Evolutionary conservation across 306 rosid species (phyloP).

Genomic region (Argentina anserina): DNA sequence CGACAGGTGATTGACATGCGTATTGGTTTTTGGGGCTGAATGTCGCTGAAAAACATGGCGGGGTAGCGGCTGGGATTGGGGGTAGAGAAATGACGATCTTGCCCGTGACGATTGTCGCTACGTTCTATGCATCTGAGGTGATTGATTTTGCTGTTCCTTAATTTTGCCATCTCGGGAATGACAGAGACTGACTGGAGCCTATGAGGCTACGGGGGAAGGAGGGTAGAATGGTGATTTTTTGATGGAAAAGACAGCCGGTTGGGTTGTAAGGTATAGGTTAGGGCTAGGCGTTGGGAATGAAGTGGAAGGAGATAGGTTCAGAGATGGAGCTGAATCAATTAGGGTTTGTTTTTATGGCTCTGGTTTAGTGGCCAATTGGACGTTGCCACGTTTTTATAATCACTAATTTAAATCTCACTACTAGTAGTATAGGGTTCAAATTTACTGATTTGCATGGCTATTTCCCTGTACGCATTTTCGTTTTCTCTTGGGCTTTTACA

Average conservation of each 20-base stretch:
- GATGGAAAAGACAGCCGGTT: conserved; percentile 48
- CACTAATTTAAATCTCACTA: not conserved
- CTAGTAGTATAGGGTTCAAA: not conserved
- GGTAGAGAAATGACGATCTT: conserved; percentile 26
- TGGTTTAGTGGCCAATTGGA: not conserved
- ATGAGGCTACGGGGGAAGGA: conserved; percentile 35
- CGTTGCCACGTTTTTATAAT: not conserved
- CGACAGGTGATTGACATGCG: conserved; percentile 72
- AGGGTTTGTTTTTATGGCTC: conserved; percentile 10
- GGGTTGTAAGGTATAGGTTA: conserved; percentile 72
- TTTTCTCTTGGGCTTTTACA: not conserved
- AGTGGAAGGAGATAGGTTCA: conserved; percentile 49
- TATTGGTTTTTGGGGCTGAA: conserved; percentile 83
- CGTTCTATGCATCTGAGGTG: conserved; percentile 29
- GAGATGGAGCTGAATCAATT: conserved; percentile 41
- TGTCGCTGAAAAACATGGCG: conserved; percentile 94
- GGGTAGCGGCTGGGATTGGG: conserved; percentile 51
- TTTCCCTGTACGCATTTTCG: not conserved
- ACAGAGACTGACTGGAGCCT: conserved; percentile 17
- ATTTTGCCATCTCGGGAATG: conserved; percentile 69
- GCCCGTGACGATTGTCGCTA: conserved; percentile 21
- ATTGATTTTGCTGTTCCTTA: conserved; percentile 31
- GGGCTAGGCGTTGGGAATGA: conserved; percentile 94
- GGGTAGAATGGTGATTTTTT: conserved; percentile 38
- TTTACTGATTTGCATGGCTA: conserved; percentile 9